Evolutionary conservation across 371 early-diverging fungal species (phyloP), one percentile per base, ranked within the genome.

Genomic region (Mucor plumbeus): DNA sequence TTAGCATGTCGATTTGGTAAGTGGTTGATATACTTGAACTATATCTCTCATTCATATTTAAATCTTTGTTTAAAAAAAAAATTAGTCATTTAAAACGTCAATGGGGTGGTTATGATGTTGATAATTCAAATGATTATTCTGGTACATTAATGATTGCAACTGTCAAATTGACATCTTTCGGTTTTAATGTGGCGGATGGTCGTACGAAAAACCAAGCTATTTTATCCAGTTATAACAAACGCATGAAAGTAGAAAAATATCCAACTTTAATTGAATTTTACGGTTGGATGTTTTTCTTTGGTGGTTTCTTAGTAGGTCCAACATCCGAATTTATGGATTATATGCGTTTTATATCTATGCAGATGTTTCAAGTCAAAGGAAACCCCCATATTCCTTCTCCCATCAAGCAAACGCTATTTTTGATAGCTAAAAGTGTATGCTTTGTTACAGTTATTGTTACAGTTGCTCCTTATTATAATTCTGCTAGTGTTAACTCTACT

Each of bases 121-220:
- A 74, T 53, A 81, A 80, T 55, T 68, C 72, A 14, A 78, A 91
- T 63, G 95, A 96, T 76, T 82, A 88, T 63, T 91, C 95, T 7
- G 92, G 93, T 10, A 89, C 93, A 1, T 88, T 92, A 74, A 96
- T 96, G 96, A 80, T 96, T n/a, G 78, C 94, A 61, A 90, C 91
- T 15, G 92, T 95, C 69, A 95, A 94, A 74, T 71, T 93, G 55
- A 90, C 93, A 9, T 88, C 91, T 21, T 92, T 92, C 77, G 95
- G 92, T 1, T 95, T 88, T 79, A 87, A 85, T 62, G 89, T 93
- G 7, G 75, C 85, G 64, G 96, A 96, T 72, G 94, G 62, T 44
- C 44, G 59, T 31, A 55, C 47, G 13, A 39, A 58, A 11, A 62
- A 56, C 26, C 59, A 67, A 67, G 15, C 36, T 33, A 75, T 80